These are phyloP conservation scores for Fraxinus albicans DNA, from an alignment of 305 asterid species.

Conservation along the genomic window DNA sequence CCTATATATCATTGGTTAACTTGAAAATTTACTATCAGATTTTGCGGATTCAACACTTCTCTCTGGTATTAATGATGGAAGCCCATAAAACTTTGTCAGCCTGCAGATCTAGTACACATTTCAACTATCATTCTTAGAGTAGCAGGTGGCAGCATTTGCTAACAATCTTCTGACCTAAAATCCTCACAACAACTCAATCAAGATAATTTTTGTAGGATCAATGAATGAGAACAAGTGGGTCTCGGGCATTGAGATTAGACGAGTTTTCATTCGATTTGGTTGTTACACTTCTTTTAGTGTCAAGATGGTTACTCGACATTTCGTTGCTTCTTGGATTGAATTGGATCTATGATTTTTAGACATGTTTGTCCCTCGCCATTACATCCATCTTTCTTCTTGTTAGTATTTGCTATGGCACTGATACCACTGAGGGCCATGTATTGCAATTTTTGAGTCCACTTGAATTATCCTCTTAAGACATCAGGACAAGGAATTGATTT, in stretches of 20 bases:
- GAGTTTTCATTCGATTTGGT: background rate
- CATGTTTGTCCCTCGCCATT: background rate
- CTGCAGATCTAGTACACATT: background rate
- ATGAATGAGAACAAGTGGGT: background rate
- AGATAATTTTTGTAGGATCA: background rate
- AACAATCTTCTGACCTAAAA: background rate
- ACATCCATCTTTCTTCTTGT: background rate
- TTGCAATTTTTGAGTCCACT: constrained; percentile 1
- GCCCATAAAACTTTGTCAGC: background rate
- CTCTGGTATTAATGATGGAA: background rate
- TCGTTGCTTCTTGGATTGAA: background rate
- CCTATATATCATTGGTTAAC: background rate
- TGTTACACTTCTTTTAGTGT: background rate
- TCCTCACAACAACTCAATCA: background rate
- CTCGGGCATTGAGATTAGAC: background rate
- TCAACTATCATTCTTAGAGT: background rate
- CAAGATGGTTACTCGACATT: background rate
- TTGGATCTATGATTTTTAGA: background rate
- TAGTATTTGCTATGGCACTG: background rate
- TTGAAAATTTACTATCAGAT: background rate
- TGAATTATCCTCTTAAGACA: background rate
- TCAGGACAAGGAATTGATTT: background rate
- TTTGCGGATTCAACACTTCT: background rate
- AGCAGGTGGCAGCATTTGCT: background rate
- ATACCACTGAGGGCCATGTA: background rate